phyloP scores from a whole-genome alignment of 2,329 filamentous ascomycete species.

The Diaporthe capsici region DNA sequence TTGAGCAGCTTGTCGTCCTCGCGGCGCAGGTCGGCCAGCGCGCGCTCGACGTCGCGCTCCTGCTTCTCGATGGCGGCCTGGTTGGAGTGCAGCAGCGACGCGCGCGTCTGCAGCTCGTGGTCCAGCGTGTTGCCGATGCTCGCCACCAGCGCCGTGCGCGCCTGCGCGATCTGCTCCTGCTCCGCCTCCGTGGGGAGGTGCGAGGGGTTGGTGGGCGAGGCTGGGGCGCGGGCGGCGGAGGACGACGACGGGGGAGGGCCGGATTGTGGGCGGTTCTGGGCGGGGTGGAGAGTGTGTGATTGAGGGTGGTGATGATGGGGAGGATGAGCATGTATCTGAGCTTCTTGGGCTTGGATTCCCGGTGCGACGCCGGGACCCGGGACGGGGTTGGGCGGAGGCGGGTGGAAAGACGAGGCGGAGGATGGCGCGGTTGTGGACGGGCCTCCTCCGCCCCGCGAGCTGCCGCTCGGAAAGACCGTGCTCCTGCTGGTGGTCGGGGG shows the following conservation, averaged over 20 bases:
- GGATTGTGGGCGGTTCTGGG: slow-evolving; percentile 4
- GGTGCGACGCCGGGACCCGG: background rate
- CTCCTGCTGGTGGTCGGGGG: slow-evolving; percentile 38
- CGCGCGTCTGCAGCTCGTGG: slow-evolving; percentile 76
- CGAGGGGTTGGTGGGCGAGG: slow-evolving; percentile 47
- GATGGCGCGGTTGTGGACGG: slow-evolving; percentile 39
- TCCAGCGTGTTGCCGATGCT: slow-evolving; percentile 80
- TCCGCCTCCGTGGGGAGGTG: slow-evolving; percentile 59
- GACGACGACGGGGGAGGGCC: background rate
- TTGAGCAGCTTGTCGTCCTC: slow-evolving; percentile 77
- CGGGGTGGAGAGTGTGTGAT: background rate
- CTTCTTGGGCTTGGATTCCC: slow-evolving; percentile 7
- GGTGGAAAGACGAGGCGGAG: slow-evolving; percentile 40
- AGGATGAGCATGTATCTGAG: slow-evolving; percentile 22
- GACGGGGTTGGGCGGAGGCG: slow-evolving; percentile 16
- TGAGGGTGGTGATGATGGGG: background rate
- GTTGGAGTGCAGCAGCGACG: slow-evolving; percentile 78
- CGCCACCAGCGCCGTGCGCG: slow-evolving; percentile 71
- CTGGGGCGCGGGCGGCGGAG: background rate
- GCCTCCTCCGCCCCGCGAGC: slow-evolving; percentile 31
- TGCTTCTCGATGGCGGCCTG: slow-evolving; percentile 75
- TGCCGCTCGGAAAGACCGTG: slow-evolving; percentile 37
- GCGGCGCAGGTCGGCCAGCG: slow-evolving; percentile 70
- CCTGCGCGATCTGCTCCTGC: slow-evolving; percentile 66
- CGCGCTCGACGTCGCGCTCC: slow-evolving; percentile 74